A percentile compares a stretch with the other conserved stretches of the same genome.
phyloP scores from a whole-genome alignment of 169 alveolate genomes.

The Plasmodium vivax region DNA sequence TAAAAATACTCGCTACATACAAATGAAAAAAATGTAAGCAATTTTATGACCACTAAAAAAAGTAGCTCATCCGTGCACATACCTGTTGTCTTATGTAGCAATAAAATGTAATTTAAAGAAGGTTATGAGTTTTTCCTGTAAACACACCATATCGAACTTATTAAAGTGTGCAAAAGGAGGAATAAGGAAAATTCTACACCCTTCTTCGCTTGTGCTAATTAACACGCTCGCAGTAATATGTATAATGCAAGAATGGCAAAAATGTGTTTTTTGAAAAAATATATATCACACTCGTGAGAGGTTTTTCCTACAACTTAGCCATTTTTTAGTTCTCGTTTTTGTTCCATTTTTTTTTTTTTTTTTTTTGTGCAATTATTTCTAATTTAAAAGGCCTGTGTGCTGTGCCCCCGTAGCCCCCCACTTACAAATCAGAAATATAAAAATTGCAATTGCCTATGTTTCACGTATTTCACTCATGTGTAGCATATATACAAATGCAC shows the following conservation, averaged over 20 bases:
- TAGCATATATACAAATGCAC: not conserved
- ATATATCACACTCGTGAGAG: not conserved
- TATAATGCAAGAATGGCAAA: not conserved
- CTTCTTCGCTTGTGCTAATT: not conserved
- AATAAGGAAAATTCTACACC: slow-evolving; percentile 18
- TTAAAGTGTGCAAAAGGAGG: slow-evolving; percentile 25
- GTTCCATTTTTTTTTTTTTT: not conserved
- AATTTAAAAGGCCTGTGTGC: not conserved
- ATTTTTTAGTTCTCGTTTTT: not conserved
- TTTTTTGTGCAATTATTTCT: not conserved
- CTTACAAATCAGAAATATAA: not conserved
- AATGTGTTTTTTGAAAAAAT: slow-evolving; percentile 15
- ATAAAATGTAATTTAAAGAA: slow-evolving; percentile 7
- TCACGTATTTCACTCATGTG: not conserved
- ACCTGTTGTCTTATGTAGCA: not conserved
- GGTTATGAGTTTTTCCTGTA: slow-evolving; percentile 2
- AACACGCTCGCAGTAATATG: not conserved
- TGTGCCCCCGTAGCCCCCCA: not conserved
- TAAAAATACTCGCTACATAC: not conserved
- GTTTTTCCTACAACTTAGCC: not conserved
- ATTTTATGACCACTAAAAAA: not conserved
- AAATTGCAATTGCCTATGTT: slow-evolving; percentile 1
- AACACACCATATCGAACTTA: not conserved
- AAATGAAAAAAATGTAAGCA: not conserved
- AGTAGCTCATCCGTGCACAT: not conserved